These are phyloP conservation scores for Neurospora sp. DNA, from an alignment of 495 filamentous ascomycete genomes.

Conservation along the genomic window DNA sequence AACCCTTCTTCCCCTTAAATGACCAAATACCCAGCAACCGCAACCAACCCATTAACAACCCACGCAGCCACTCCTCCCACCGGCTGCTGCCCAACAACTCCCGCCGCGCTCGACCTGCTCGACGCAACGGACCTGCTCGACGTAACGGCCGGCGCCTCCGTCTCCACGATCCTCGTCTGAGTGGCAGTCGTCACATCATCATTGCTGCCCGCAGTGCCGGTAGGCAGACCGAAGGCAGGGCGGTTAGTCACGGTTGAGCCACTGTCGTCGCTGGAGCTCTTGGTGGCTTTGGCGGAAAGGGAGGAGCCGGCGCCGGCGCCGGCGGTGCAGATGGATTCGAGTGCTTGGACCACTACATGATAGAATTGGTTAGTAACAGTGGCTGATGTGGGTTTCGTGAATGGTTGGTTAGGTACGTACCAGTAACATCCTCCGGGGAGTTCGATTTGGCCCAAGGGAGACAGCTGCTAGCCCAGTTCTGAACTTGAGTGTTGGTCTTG, in stretches of 20 bases:
- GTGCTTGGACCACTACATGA: background rate
- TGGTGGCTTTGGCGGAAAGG: background rate
- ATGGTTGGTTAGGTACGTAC: slow-evolving; percentile 5
- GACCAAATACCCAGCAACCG: background rate
- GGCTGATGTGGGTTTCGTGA: background rate
- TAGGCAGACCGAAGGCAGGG: background rate
- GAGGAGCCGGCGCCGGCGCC: background rate
- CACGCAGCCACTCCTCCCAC: background rate
- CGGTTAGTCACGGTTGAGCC: background rate
- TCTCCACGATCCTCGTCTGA: background rate
- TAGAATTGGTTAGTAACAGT: background rate
- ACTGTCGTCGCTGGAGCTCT: background rate
- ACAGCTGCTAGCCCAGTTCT: slow-evolving; percentile 15
- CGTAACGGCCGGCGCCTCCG: background rate
- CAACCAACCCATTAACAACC: background rate
- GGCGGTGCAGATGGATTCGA: background rate
- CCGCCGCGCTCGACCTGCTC: background rate
- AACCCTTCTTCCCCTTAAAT: background rate
- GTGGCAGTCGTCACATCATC: background rate
- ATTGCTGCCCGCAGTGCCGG: background rate
- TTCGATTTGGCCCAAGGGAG: slow-evolving; percentile 9
- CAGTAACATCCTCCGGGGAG: slow-evolving; percentile 5
- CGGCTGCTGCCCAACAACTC: background rate
- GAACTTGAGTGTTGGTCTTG: slow-evolving; percentile 11
- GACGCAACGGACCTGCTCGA: background rate